Evolutionary conservation across 2,329 filamentous ascomycete genomes (phyloP).

Genomic region (Calonectria honghensis): DNA sequence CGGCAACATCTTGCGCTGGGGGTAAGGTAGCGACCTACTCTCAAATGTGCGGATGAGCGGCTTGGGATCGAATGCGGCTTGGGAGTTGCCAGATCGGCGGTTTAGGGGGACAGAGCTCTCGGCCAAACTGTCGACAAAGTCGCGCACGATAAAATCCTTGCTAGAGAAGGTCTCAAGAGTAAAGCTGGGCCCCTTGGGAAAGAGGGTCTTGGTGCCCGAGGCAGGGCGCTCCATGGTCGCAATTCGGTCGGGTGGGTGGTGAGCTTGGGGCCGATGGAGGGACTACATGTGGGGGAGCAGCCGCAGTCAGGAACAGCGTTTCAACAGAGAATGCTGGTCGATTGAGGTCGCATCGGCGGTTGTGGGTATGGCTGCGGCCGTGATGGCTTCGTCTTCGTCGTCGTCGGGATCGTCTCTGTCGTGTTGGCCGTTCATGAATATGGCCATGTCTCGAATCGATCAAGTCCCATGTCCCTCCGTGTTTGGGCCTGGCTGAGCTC

Average conservation of each 20-base stretch:
- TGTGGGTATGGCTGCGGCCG: slow-evolving; percentile 30
- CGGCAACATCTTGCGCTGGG: slow-evolving; percentile 6
- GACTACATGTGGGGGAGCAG: slow-evolving; percentile 57
- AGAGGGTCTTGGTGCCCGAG: slow-evolving; percentile 78
- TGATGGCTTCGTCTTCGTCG: slow-evolving; percentile 32
- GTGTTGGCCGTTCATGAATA: slow-evolving; percentile 46
- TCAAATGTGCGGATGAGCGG: slow-evolving; percentile 97
- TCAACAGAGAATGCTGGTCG: slow-evolving; percentile 21
- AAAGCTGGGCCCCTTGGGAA: slow-evolving; percentile 87
- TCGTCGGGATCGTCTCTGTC: slow-evolving; percentile 44
- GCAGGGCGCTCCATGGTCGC: slow-evolving; percentile 65
- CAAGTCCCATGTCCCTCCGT: slow-evolving; percentile 45
- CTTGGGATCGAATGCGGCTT: slow-evolving; percentile 90
- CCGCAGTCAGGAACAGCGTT: slow-evolving; percentile 30
- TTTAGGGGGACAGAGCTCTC: slow-evolving; percentile 87
- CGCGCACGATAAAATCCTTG: slow-evolving; percentile 97
- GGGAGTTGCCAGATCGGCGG: slow-evolving; percentile 83
- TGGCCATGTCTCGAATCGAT: slow-evolving; percentile 40
- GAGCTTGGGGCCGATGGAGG: slow-evolving; percentile 45
- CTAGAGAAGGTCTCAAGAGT: slow-evolving; percentile 90
- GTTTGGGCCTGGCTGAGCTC: slow-evolving; percentile 40
- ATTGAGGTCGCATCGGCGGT: slow-evolving; percentile 25
- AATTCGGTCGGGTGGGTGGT: slow-evolving; percentile 51
- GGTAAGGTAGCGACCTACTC: slow-evolving; percentile 66
- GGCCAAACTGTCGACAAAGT: slow-evolving; percentile 95